Evolutionary conservation across 2,329 filamentous ascomycete species (phyloP), one percentile per base, ranked within the genome.

Genomic region (Thermomyces lanuginosus): DNA sequence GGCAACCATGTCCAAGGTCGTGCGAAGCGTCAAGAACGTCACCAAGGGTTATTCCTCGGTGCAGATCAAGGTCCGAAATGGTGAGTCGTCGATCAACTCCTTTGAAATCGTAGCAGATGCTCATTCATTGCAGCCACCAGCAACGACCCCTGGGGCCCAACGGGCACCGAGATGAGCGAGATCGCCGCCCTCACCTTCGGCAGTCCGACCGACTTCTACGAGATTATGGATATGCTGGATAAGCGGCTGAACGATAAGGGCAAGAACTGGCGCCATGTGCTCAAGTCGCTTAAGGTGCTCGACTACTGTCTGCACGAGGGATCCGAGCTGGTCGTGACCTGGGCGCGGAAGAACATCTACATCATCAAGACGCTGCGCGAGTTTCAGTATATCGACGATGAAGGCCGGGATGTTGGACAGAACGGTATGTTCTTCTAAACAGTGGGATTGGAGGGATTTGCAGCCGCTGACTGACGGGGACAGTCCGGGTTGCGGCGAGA

Each of bases 171-270:
- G 55, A 95, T 98, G 89, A 81, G 79, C 57, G 89, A 98, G 60
- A 93, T 98, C 49, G 83, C 89, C 54, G 81, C 89, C 54, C 76
- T 95, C 66, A 95, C 89, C 26, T 98, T 84, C 62, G 92, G 91
- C 61, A 92, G 86, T 49, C 84, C 83, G 18, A 86, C 78, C 56
- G 89, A 95, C 53, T 98, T 98, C 61, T 92, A 92, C 61, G 86
- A 98, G 53, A 93, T 98, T 45, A 92, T 98, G 76, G 89, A 98
- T 54, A 98, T 98, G 82, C 66, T 98, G 40, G 89, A 98, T 59
- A 95, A 95, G 64, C 77, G 89, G 41, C 63, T 98, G 46, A 98
- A 98, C 46, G 89, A 98, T 57, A 95, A 98, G 58, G 89, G 89
- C 48, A 98, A 95, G 66, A 98, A 98, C 53, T 98, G 89, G 89